A percentile compares a stretch with the other conserved stretches of the same genome.
Conservation (phyloP, 2,329 filamentous ascomycete genomes). For the Aspergillus glaucus region DNA sequence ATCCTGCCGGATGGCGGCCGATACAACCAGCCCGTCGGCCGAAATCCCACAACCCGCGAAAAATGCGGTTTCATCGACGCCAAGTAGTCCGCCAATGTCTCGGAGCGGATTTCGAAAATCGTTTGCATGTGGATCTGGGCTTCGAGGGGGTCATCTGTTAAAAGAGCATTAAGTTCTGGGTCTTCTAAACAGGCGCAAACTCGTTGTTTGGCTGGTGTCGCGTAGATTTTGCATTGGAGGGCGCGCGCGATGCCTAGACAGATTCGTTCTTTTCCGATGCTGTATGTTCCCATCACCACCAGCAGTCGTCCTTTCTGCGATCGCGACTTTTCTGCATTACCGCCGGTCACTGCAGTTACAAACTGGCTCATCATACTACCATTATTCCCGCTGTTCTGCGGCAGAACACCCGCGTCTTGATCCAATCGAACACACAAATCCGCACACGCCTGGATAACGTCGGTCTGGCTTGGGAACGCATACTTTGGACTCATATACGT, state of each 20-base stretch:
- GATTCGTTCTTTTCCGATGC: slow-evolving; percentile 94
- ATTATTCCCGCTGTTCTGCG: slow-evolving; percentile 49
- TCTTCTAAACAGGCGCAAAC: slow-evolving; percentile 84
- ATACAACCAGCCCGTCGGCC: slow-evolving; percentile 93
- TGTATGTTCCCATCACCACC: slow-evolving; percentile 93
- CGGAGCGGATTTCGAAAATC: slow-evolving; percentile 85
- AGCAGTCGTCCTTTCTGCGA: slow-evolving; percentile 61
- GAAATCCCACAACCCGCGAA: slow-evolving; percentile 78
- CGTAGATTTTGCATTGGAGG: slow-evolving; percentile 81
- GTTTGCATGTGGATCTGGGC: slow-evolving; percentile 98
- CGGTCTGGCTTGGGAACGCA: slow-evolving; percentile 80
- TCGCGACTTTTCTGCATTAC: not conserved
- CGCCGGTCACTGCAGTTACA: slow-evolving; percentile 43
- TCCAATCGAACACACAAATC: slow-evolving; percentile 77
- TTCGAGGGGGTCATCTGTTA: slow-evolving; percentile 73
- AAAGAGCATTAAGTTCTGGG: slow-evolving; percentile 65
- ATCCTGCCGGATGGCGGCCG: slow-evolving; percentile 61
- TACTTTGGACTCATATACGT: slow-evolving; percentile 96
- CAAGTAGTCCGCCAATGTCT: slow-evolving; percentile 85
- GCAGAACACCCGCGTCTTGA: slow-evolving; percentile 56
- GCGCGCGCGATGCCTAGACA: slow-evolving; percentile 87
- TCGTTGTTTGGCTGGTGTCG: slow-evolving; percentile 71
- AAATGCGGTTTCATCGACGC: slow-evolving; percentile 74
- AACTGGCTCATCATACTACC: slow-evolving; percentile 59
- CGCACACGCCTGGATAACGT: slow-evolving; percentile 81